These are phyloP conservation scores for Platanus orientalis DNA, from an alignment of 164 flowering plant genomes.

Conservation along the genomic window DNA sequence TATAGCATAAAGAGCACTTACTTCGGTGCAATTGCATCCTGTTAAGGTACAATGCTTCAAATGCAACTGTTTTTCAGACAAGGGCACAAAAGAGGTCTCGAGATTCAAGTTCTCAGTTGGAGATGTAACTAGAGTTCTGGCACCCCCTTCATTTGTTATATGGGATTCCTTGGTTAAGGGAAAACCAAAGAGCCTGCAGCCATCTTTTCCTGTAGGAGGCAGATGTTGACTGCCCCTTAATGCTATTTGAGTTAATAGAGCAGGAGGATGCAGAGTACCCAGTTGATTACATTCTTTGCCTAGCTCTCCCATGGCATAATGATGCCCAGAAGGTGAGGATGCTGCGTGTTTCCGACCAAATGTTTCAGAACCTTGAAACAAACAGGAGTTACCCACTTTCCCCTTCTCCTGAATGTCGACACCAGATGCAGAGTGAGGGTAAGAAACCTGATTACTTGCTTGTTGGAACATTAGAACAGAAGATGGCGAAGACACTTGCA, in stretches of 20 bases:
- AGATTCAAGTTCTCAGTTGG: constrained; percentile 17
- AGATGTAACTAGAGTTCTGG: constrained; percentile 17
- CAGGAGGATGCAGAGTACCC: constrained; percentile 12
- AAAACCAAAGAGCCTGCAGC: constrained; percentile 89
- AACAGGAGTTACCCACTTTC: constrained; percentile 10
- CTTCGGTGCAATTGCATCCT: constrained; percentile 48
- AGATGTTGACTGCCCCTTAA: constrained; percentile 18
- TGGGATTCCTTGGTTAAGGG: constrained; percentile 52
- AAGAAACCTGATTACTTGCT: constrained; percentile 26
- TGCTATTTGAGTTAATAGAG: constrained; percentile 18
- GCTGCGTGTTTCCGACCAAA: constrained; percentile 14
- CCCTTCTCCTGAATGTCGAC: constrained; percentile 18
- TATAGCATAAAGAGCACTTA: too few relatives aligned
- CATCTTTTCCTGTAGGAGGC: constrained; percentile 34
- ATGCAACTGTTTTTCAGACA: constrained; percentile 27
- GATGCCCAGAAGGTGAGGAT: constrained; percentile 11
- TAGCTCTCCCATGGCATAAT: constrained; percentile 9
- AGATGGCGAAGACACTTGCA: constrained; percentile 63
- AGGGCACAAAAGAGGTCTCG: constrained; percentile 28
- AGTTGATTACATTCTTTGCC: constrained; percentile 22
- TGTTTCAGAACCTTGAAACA: constrained; percentile 16
- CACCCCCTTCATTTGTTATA: constrained; percentile 19
- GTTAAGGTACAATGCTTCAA: constrained; percentile 28
- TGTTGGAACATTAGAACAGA: constrained; percentile 73
- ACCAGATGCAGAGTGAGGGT: constrained; percentile 11